Percentiles rank a stretch among this genome's conserved stretches.
Conservation (phyloP, 805 yeast genomes). For the Ogataea methanolica region DNA sequence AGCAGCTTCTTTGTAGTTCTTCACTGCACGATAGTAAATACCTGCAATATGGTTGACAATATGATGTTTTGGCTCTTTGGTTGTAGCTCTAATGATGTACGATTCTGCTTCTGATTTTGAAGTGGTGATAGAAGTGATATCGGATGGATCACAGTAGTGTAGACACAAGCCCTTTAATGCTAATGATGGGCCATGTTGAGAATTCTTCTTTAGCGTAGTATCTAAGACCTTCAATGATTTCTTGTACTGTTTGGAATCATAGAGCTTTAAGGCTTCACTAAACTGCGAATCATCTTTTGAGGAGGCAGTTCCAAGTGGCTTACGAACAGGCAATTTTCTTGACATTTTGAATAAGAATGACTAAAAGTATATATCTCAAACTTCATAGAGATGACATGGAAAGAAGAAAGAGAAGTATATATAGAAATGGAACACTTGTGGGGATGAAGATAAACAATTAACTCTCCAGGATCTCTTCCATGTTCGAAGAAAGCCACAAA, state of each 20-base stretch:
- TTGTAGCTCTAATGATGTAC: slow-evolving; percentile 56
- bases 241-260: slow-evolving; percentile 82
- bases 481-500: too few relatives aligned
- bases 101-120: slow-evolving; percentile 54
- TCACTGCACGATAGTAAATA: slow-evolving; percentile 66
- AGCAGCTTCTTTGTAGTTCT: slow-evolving; percentile 71
- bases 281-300: slow-evolving; percentile 70
- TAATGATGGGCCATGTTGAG: slow-evolving; percentile 72
- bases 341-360: not conserved
- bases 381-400: too few relatives aligned
- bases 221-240: slow-evolving; percentile 79
- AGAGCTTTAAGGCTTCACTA: slow-evolving; percentile 75
- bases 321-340: not conserved
- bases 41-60: slow-evolving; percentile 85
- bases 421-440: too few relatives aligned
- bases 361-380: too few relatives aligned
- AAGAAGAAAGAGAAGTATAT: too few relatives aligned
- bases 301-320: slow-evolving; percentile 12
- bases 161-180: slow-evolving; percentile 80
- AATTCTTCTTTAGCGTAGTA: slow-evolving; percentile 66
- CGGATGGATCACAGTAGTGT: slow-evolving; percentile 40
- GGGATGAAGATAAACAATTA: too few relatives aligned
- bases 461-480: too few relatives aligned
- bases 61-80: slow-evolving; percentile 56
- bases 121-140: not conserved